phyloP scores from a whole-genome alignment of 2,329 filamentous ascomycete species.

The Bipolaris gigantea region DNA sequence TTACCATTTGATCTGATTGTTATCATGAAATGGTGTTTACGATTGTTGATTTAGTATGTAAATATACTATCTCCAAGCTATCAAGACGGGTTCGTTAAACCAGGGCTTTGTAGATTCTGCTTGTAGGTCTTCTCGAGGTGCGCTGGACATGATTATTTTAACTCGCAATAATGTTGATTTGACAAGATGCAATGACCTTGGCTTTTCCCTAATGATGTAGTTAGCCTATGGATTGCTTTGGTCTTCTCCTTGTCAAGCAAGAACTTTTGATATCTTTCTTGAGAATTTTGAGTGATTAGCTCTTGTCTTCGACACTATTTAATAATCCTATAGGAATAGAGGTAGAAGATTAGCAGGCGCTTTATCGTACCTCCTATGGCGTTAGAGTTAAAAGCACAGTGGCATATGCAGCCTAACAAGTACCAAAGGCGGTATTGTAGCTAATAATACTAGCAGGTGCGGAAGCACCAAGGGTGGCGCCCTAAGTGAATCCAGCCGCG shows the following conservation, averaged over 20 bases:
- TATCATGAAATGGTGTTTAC: too few relatives aligned
- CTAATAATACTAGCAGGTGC: constrained; percentile 49
- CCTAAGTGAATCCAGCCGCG: constrained; percentile 50
- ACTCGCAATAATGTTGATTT: too few relatives aligned
- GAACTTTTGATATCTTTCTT: too few relatives aligned
- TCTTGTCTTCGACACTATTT: neutral
- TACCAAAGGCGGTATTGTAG: constrained; percentile 52
- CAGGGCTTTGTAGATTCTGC: too few relatives aligned
- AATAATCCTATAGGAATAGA: neutral
- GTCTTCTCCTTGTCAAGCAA: neutral
- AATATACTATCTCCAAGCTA: too few relatives aligned
- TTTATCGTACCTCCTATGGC: constrained; percentile 23
- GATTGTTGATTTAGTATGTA: too few relatives aligned
- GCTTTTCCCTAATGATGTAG: too few relatives aligned
- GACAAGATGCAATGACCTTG: too few relatives aligned
- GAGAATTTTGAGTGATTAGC: neutral
- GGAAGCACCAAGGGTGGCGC: constrained; percentile 43
- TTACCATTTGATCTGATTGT: too few relatives aligned
- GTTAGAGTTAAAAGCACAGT: constrained; percentile 41
- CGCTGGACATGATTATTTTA: too few relatives aligned
- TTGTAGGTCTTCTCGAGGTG: too few relatives aligned
- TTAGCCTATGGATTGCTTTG: neutral
- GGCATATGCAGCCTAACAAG: constrained; percentile 51
- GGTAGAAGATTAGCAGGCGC: neutral
- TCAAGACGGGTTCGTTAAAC: too few relatives aligned